phyloP scores from a whole-genome alignment of 345 rosid genomes.

The Gossypium turneri region DNA sequence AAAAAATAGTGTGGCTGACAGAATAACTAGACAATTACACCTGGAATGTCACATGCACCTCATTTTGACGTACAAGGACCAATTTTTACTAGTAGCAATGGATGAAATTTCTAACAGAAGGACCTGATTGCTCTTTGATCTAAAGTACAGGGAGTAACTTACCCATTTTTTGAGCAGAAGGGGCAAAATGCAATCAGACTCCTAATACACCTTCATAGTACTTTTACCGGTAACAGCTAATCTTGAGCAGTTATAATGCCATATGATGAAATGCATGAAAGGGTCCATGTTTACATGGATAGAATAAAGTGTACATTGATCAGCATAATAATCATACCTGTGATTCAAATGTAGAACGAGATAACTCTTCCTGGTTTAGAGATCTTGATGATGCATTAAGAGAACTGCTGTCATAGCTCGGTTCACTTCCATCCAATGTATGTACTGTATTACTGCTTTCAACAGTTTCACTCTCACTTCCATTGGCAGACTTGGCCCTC shows the following conservation, averaged over 20 bases:
- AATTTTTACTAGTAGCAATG: too few species aligned
- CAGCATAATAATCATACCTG: constrained; percentile 45
- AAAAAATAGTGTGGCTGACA: too few species aligned
- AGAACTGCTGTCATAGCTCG: constrained; percentile 30
- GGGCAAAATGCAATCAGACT: too few species aligned
- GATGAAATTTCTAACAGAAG: too few species aligned
- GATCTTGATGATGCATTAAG: constrained; percentile 46
- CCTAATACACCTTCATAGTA: too few species aligned
- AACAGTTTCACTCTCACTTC: constrained; percentile 48
- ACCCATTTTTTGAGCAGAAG: too few species aligned
- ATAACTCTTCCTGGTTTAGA: constrained; percentile 36
- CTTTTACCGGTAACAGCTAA: background rate
- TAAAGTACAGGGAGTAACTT: too few species aligned
- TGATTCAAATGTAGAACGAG: constrained; percentile 35
- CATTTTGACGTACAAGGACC: too few species aligned
- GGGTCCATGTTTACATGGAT: background rate
- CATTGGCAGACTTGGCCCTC: constrained; percentile 64
- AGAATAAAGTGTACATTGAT: background rate
- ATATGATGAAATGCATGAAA: background rate
- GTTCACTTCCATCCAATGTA: constrained; percentile 53
- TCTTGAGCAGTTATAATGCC: background rate
- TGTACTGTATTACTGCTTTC: constrained; percentile 25
- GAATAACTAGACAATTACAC: too few species aligned
- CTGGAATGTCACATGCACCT: too few species aligned
- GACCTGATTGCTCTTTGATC: too few species aligned